A percentile compares a stretch with the other conserved stretches of the same genome.
Evolutionary conservation across 805 yeast species (phyloP).

Genomic region (Zygotorulaspora florentina): DNA sequence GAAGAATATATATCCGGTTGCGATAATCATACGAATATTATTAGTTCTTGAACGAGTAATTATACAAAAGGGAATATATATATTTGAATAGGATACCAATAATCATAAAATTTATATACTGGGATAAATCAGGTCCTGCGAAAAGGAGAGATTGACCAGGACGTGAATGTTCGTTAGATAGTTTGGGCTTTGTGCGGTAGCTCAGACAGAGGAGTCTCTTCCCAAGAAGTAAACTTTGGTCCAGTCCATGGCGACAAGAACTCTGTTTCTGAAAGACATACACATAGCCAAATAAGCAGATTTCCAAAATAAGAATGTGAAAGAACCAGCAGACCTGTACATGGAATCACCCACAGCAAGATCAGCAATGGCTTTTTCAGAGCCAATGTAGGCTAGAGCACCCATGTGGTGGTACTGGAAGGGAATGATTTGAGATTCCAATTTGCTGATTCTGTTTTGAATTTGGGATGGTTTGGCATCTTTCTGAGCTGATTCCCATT

Average conservation of each 20-base stretch:
- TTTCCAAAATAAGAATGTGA: conserved; percentile 93
- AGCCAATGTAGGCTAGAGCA: conserved; percentile 89
- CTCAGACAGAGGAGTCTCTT: conserved; percentile 58
- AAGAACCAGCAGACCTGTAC: conserved; percentile 75
- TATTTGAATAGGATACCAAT: not conserved
- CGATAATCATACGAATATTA: not conserved
- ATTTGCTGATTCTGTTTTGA: conserved; percentile 42
- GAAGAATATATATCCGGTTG: too few species aligned
- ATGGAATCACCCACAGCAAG: conserved; percentile 71
- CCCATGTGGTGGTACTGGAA: conserved; percentile 88
- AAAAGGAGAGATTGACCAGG: not conserved
- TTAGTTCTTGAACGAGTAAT: not conserved
- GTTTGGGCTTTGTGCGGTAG: conserved; percentile 19
- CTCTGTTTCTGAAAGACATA: conserved; percentile 81
- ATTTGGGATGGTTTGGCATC: conserved; percentile 38
- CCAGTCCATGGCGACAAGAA: conserved; percentile 87
- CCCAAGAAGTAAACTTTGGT: conserved; percentile 81
- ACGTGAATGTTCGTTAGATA: conserved; percentile 17
- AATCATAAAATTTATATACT: not conserved
- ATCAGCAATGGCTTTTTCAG: conserved; percentile 92
- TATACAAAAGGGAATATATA: conserved; percentile 1
- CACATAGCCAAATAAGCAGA: conserved; percentile 91
- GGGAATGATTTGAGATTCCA: conserved; percentile 46
- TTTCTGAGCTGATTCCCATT: conserved; percentile 40
- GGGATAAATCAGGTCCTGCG: not conserved